phyloP scores from a whole-genome alignment of 768 basidiomycete genomes.

The Zangia roseola region DNA sequence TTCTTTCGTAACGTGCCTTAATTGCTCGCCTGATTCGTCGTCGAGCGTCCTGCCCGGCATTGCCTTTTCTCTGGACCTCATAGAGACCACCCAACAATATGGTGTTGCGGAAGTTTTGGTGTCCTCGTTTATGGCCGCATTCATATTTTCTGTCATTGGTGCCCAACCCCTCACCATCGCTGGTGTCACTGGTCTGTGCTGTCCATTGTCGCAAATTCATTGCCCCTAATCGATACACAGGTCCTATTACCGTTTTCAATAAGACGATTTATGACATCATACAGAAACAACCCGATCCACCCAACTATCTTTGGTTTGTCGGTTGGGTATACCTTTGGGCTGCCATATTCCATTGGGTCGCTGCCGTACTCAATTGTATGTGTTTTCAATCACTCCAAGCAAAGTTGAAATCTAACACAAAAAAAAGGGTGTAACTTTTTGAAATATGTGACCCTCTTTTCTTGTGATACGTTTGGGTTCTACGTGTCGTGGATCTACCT shows the following conservation, averaged over 20 bases:
- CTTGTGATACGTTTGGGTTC: slow-evolving; percentile 91
- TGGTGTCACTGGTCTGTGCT: slow-evolving; percentile 72
- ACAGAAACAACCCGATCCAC: slow-evolving; percentile 51
- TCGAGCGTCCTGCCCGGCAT: slow-evolving; percentile 82
- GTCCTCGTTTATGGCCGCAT: slow-evolving; percentile 86
- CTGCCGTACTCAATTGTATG: slow-evolving; percentile 75
- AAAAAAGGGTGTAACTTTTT: slow-evolving; percentile 75
- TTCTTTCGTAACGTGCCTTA: slow-evolving; percentile 4
- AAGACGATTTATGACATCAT: slow-evolving; percentile 85
- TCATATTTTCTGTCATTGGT: slow-evolving; percentile 82
- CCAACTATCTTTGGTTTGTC: slow-evolving; percentile 80
- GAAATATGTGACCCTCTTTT: slow-evolving; percentile 84
- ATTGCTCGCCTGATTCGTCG: not conserved
- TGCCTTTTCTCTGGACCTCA: slow-evolving; percentile 89
- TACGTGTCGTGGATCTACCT: slow-evolving; percentile 90
- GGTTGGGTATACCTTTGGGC: slow-evolving; percentile 95
- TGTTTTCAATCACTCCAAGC: not conserved
- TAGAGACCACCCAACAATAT: slow-evolving; percentile 87
- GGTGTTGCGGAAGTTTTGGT: slow-evolving; percentile 85
- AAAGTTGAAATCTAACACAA: not conserved
- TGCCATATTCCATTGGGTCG: slow-evolving; percentile 82
- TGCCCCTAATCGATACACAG: slow-evolving; percentile 31
- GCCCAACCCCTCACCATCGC: slow-evolving; percentile 91
- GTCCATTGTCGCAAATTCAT: not conserved
- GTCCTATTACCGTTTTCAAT: slow-evolving; percentile 92